Conservation (phyloP, 2,329 filamentous ascomycete species). For the Elsinoe fawcettii region DNA sequence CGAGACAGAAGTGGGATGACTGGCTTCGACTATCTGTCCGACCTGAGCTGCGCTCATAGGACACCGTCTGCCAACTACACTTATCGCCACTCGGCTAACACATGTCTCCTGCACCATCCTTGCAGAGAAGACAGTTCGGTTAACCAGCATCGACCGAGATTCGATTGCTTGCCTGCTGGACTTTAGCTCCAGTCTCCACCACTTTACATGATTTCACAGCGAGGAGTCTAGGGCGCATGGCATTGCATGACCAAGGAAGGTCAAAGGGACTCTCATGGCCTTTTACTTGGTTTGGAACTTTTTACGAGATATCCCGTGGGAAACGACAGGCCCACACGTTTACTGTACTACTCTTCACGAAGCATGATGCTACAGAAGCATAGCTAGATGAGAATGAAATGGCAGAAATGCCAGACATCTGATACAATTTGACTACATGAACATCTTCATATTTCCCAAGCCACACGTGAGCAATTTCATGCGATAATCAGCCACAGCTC, state of each 20-base stretch:
- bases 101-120: too few relatives aligned
- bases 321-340: conserved; percentile 7
- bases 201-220: conserved; percentile 5
- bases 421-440: background rate
- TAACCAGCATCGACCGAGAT: too few relatives aligned
- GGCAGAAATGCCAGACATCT: background rate
- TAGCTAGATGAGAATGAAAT: conserved; percentile 6
- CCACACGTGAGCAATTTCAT: too few relatives aligned
- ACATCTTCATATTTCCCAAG: too few relatives aligned
- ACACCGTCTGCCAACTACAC: background rate
- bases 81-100: too few relatives aligned
- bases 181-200: too few relatives aligned
- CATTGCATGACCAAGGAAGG: background rate
- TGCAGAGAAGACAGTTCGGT: too few relatives aligned
- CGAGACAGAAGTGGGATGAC: conserved; percentile 53
- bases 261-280: background rate
- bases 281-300: conserved; percentile 9
- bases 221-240: conserved; percentile 7
- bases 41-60: conserved; percentile 20
- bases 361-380: background rate
- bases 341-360: background rate
- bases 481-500: background rate
- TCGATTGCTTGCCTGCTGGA: too few relatives aligned
- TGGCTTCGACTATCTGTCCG: conserved; percentile 37
- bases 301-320: conserved; percentile 12